A percentile compares a stretch with the other conserved stretches of the same genome.
phyloP scores from a whole-genome alignment of 2,329 filamentous ascomycete species.

The Trichoderma sp. region DNA sequence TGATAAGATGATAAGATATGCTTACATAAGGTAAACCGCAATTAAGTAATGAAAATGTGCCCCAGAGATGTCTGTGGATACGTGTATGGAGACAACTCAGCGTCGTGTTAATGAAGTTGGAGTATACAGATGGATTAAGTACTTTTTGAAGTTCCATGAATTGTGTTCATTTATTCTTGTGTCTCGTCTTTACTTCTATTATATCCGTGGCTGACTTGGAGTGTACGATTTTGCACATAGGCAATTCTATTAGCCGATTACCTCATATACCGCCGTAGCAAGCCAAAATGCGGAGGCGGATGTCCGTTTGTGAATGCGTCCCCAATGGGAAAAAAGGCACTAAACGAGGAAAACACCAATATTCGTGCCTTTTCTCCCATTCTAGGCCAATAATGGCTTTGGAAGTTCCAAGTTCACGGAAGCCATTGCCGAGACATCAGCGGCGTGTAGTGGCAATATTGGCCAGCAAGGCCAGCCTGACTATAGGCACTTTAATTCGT shows the following conservation, averaged over 20 bases:
- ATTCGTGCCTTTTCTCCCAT: not conserved
- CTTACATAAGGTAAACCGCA: not conserved
- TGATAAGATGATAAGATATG: not conserved
- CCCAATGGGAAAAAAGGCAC: not conserved
- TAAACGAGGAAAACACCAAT: not conserved
- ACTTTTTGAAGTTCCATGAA: not conserved
- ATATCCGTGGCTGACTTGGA: not conserved
- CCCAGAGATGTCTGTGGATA: not conserved
- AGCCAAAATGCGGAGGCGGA: slow-evolving; percentile 5
- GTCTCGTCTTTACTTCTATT: not conserved
- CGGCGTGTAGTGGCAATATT: not conserved
- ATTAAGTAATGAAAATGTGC: not conserved
- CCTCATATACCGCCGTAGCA: not conserved
- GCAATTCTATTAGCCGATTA: slow-evolving; percentile 15
- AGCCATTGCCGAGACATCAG: not conserved
- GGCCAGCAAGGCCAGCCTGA: not conserved
- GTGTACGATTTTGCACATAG: not conserved
- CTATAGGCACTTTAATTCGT: not conserved
- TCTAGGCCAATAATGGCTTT: not conserved
- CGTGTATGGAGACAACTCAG: not conserved
- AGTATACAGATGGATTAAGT: not conserved
- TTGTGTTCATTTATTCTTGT: not conserved
- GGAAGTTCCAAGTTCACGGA: not conserved
- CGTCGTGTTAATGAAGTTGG: not conserved
- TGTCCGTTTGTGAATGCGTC: not conserved